These are phyloP conservation scores for Coprinellus aureogranulatus DNA, from an alignment of 768 basidiomycete species.

Conservation along the genomic window DNA sequence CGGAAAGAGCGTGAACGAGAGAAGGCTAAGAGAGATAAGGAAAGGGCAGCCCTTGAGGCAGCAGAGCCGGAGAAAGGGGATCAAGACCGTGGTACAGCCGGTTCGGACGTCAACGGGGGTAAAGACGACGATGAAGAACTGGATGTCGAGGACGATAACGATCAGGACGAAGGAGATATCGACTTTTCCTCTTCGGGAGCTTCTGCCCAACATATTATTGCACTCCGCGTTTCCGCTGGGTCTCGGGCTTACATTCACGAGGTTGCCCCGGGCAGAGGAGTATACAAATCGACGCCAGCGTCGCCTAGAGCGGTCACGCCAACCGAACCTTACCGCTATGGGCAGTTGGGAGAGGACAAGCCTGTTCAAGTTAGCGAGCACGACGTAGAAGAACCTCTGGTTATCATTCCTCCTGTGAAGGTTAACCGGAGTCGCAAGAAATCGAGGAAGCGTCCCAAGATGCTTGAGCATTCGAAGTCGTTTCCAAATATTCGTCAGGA, in stretches of 20 bases:
- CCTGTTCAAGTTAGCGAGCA: slow-evolving; percentile 3
- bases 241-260: slow-evolving; percentile 22
- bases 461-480: slow-evolving; percentile 12
- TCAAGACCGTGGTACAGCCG: no score
- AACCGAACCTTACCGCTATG: neutral
- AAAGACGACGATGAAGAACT: slow-evolving; percentile 13
- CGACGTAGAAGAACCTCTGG: slow-evolving; percentile 4
- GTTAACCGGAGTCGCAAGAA: slow-evolving; percentile 2
- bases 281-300: slow-evolving; percentile 2
- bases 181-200: slow-evolving; percentile 5
- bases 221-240: neutral
- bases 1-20: slow-evolving; percentile 23
- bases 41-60: slow-evolving; percentile 4
- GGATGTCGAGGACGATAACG: slow-evolving; percentile 20
- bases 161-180: slow-evolving; percentile 8
- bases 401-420: neutral
- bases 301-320: neutral
- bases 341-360: slow-evolving; percentile 5
- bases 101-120: slow-evolving; percentile 13
- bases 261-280: slow-evolving; percentile 3
- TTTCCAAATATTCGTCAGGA: slow-evolving; percentile 10
- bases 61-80: neutral
- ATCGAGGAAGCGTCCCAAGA: slow-evolving; percentile 5
- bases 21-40: slow-evolving; percentile 18
- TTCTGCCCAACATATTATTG: neutral